Conservation (phyloP, 1,284 basidiomycete species). For the Trichosporon ovoides region DNA sequence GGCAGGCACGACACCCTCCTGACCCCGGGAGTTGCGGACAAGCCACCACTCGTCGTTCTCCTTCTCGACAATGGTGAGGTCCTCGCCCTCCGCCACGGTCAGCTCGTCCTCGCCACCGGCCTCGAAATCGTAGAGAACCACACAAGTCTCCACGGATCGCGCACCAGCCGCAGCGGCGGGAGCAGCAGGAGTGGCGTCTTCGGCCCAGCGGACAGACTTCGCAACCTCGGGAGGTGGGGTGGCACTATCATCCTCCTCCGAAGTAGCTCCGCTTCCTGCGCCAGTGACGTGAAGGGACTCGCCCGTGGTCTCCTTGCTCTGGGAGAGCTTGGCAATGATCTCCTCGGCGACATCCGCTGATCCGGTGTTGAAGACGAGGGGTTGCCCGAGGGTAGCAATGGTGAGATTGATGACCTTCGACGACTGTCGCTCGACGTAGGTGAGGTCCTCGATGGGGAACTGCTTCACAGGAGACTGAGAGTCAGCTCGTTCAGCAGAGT, state of each 20-base stretch:
- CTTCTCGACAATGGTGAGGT: constrained; percentile 71
- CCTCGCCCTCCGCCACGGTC: constrained; percentile 77
- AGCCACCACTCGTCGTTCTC: constrained; percentile 98
- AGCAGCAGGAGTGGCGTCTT: constrained; percentile 1
- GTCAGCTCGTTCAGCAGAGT: no score
- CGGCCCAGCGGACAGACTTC: constrained; percentile 47
- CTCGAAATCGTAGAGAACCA: constrained; percentile 86
- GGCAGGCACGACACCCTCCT: constrained; percentile 92
- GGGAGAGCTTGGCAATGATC: constrained; percentile 72
- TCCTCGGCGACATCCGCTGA: constrained; percentile 72
- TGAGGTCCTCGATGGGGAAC: constrained; percentile 68
- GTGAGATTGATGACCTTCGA: constrained; percentile 76
- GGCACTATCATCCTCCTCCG: constrained; percentile 27
- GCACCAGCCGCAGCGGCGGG: neutral
- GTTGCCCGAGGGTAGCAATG: constrained; percentile 59
- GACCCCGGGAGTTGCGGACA: constrained; percentile 68
- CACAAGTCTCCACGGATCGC: constrained; percentile 54
- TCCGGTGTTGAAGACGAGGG: constrained; percentile 75
- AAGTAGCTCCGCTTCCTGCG: constrained; percentile 9
- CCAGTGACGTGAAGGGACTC: constrained; percentile 40
- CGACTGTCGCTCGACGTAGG: constrained; percentile 61
- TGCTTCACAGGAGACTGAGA: constrained; percentile 83
- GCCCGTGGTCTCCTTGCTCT: constrained; percentile 56
- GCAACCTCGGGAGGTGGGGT: constrained; percentile 15
- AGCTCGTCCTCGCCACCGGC: constrained; percentile 96